Evolutionary conservation across 192 early-diverging fungal genomes (phyloP).

Genomic region (Chytriomyces sp.): DNA sequence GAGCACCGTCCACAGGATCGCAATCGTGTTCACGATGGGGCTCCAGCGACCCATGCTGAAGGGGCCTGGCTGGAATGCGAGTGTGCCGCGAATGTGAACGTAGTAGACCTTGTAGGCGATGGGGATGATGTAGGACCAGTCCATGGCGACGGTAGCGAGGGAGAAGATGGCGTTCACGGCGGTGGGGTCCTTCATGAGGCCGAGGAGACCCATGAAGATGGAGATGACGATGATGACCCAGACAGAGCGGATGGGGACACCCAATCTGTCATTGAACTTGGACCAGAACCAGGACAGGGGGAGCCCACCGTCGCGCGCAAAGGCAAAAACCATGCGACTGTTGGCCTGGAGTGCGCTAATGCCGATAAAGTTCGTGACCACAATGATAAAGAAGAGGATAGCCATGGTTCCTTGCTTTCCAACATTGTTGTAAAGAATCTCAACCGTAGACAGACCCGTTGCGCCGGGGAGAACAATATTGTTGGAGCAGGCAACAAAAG

Average conservation of each 20-base stretch:
- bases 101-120: conserved; percentile 29
- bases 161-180: conserved; percentile 48
- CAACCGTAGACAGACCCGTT: conserved; percentile 30
- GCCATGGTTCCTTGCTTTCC: conserved; percentile 40
- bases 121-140: conserved; percentile 23
- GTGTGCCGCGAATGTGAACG: conserved; percentile 7
- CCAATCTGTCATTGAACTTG: conserved; percentile 38
- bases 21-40: conserved; percentile 12
- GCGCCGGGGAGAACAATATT: conserved; percentile 15
- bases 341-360: conserved; percentile 47
- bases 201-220: conserved; percentile 34
- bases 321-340: conserved; percentile 55
- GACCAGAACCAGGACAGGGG: conserved; percentile 40
- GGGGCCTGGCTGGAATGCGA: conserved; percentile 14
- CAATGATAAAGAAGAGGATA: conserved; percentile 43
- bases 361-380: conserved; percentile 44
- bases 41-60: conserved; percentile 16
- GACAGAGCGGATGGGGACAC: conserved; percentile 48
- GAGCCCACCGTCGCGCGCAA: conserved; percentile 55
- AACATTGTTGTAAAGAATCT: conserved; percentile 39
- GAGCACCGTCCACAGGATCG: conserved; percentile 18
- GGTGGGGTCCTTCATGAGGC: not conserved
- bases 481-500: conserved; percentile 36
- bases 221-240: conserved; percentile 45
- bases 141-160: conserved; percentile 36